Base-by-base conservation (phyloP, 1,139 yeast species). In the Yamadazyma songkhlaensis region DNA sequence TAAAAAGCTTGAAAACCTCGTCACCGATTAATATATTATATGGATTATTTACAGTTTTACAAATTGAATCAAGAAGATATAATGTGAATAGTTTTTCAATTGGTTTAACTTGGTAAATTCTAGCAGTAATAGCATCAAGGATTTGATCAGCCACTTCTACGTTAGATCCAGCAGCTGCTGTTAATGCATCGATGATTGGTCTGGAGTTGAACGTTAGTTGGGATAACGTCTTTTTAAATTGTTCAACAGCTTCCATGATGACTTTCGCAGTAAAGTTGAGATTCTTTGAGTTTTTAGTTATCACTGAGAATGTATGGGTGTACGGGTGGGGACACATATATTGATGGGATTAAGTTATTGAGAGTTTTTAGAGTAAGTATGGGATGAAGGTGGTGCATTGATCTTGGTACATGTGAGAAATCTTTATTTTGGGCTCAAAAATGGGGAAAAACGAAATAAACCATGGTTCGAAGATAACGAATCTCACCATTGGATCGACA, bases 21-120 rank as follows among this genome's bases (percentile, higher is more conserved):
- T 64, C 76, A 5, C 89, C 84, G 55, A 90, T 80, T 42, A 84
- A 62, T 9, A 80, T 71, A 25, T 89, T 86, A 57, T 90, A 92
- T 1, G 97, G 97, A 43, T 81, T 76, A 6, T 97, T 97, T 15
- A 88, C 83, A 50, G 83, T 86, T 60, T 92, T 92, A 61, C 95
- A 85, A 33, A 92, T 84, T n/a, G 97, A 89, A 59, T 92, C 98
- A 40, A 92, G 64, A 35, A 90, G 72, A 56, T 90, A 92, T 47
- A 92, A 71, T 3, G 94, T 81, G 51, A 78, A 92, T 38, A 92
- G 71, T 60, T 92, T 92, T 49, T 87, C 90, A 14, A 77, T 76
- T 2, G 97, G 97, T 4, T 86, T 58, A 39, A 65, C 58, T 40
- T 60, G 61, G 56, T 71, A 57, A 47, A 77, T 77, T 55, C 85